These are phyloP conservation scores for Yarrowia sp. DNA, from an alignment of 805 yeast species.

Conservation along the genomic window DNA sequence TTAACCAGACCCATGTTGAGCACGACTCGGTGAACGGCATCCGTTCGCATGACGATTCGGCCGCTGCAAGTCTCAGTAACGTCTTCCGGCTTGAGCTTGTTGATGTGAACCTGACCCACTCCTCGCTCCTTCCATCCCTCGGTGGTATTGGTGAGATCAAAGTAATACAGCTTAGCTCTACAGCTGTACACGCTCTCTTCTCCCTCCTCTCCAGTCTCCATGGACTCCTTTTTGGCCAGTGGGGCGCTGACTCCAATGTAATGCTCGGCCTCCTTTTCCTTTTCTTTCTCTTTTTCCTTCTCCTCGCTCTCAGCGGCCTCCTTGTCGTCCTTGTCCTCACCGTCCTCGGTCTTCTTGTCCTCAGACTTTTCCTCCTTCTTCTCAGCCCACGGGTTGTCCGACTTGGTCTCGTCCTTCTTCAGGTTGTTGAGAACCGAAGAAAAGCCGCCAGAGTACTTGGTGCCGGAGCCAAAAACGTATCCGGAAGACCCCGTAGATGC, in stretches of 20 bases:
- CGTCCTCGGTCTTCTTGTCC: slow-evolving; percentile 30
- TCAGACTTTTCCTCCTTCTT: slow-evolving; percentile 31
- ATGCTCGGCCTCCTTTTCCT: slow-evolving; percentile 34
- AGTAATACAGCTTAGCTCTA: slow-evolving; percentile 73
- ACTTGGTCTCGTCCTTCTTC: slow-evolving; percentile 45
- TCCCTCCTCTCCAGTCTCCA: slow-evolving; percentile 88
- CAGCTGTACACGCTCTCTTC: slow-evolving; percentile 68
- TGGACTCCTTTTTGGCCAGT: slow-evolving; percentile 35
- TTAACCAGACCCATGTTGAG: slow-evolving; percentile 67
- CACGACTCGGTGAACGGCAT: slow-evolving; percentile 77
- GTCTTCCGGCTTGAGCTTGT: slow-evolving; percentile 41
- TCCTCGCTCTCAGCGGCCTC: slow-evolving; percentile 31
- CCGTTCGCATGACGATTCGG: slow-evolving; percentile 87
- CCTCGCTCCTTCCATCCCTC: slow-evolving; percentile 98
- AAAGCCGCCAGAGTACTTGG: slow-evolving; percentile 26
- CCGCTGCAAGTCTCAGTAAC: slow-evolving; percentile 40
- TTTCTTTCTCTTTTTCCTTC: slow-evolving; percentile 36
- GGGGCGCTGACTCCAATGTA: slow-evolving; percentile 38
- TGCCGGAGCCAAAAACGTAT: slow-evolving; percentile 17
- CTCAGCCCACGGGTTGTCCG: slow-evolving; percentile 44
- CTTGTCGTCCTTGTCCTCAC: slow-evolving; percentile 31
- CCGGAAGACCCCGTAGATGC: neutral
- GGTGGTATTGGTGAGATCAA: slow-evolving; percentile 61
- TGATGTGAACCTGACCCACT: slow-evolving; percentile 80
- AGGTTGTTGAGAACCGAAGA: slow-evolving; percentile 1